Percentiles rank a stretch among this genome's conserved stretches.
phyloP scores from a whole-genome alignment of 306 rosid genomes.

The Sindora glabra region DNA sequence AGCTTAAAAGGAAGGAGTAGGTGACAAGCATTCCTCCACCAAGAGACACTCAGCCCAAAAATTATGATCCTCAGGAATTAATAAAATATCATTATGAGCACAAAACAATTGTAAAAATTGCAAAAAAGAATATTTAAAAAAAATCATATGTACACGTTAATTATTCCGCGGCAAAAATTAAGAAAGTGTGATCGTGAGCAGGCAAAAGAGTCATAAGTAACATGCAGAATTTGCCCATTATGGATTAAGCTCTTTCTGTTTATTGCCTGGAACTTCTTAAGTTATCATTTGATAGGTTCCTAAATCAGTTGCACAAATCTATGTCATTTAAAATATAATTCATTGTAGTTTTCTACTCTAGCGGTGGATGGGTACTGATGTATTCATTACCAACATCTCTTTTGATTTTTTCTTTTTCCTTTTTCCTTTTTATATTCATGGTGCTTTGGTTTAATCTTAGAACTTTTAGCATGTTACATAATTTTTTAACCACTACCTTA shows the following conservation, averaged over 20 bases:
- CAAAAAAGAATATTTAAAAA: too few relatives aligned
- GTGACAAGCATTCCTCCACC: conserved; percentile 95
- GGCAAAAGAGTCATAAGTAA: conserved; percentile 49
- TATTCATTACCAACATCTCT: too few relatives aligned
- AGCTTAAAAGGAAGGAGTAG: conserved; percentile 82
- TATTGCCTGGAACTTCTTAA: conserved; percentile 13
- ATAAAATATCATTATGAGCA: neutral
- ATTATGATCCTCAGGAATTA: neutral
- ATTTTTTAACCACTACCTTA: too few relatives aligned
- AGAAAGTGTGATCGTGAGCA: conserved; percentile 41
- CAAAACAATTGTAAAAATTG: conserved; percentile 21
- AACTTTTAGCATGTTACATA: too few relatives aligned
- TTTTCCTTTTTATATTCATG: too few relatives aligned
- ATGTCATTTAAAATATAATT: too few relatives aligned
- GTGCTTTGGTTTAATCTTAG: too few relatives aligned
- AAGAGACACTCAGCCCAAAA: conserved; percentile 53
- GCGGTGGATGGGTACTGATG: too few relatives aligned
- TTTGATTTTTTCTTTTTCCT: too few relatives aligned
- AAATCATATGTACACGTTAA: neutral
- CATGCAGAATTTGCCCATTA: conserved; percentile 61
- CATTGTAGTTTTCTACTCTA: too few relatives aligned
- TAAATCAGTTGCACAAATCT: too few relatives aligned
- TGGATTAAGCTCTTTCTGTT: conserved; percentile 27
- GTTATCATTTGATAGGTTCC: neutral
- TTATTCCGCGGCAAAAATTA: conserved; percentile 25